Conservation (phyloP, 768 basidiomycete genomes). For the Scleroderma citrinum region DNA sequence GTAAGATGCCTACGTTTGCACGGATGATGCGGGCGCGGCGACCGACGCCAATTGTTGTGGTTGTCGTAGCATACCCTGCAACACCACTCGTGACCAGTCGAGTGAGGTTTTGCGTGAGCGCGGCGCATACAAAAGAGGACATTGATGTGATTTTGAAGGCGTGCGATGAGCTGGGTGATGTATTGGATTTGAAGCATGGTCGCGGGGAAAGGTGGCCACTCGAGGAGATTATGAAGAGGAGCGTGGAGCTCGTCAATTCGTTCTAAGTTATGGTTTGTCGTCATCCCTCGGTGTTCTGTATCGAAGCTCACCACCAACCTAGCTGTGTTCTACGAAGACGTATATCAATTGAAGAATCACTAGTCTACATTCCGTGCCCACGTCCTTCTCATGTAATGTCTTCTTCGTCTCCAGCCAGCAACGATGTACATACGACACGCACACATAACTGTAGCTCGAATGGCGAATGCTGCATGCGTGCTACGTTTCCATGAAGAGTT, state of each 20-base stretch:
- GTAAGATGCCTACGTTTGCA: conserved; percentile 90
- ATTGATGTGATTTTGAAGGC: conserved; percentile 81
- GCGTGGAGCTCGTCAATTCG: conserved; percentile 64
- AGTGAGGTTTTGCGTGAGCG: conserved; percentile 91
- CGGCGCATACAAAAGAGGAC: conserved; percentile 96
- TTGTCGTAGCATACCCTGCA: conserved; percentile 88
- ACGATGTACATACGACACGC: background rate
- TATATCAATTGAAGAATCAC: background rate
- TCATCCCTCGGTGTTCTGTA: background rate
- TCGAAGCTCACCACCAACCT: background rate
- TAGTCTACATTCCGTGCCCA: background rate
- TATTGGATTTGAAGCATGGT: conserved; percentile 87
- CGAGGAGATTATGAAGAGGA: conserved; percentile 64
- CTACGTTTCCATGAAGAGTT: background rate
- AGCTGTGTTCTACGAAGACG: too few species aligned
- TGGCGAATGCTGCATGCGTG: background rate
- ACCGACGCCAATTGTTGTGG: conserved; percentile 76
- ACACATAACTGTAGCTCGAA: background rate
- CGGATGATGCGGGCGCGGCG: conserved; percentile 71
- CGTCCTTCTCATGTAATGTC: background rate
- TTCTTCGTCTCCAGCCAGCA: background rate
- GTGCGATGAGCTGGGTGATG: conserved; percentile 87
- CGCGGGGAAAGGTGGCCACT: conserved; percentile 67
- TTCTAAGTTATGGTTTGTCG: conserved; percentile 11
- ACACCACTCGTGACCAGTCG: conserved; percentile 85